Base-by-base conservation (phyloP, 2,329 filamentous ascomycete genomes). In the Dactylellina leptospora region DNA sequence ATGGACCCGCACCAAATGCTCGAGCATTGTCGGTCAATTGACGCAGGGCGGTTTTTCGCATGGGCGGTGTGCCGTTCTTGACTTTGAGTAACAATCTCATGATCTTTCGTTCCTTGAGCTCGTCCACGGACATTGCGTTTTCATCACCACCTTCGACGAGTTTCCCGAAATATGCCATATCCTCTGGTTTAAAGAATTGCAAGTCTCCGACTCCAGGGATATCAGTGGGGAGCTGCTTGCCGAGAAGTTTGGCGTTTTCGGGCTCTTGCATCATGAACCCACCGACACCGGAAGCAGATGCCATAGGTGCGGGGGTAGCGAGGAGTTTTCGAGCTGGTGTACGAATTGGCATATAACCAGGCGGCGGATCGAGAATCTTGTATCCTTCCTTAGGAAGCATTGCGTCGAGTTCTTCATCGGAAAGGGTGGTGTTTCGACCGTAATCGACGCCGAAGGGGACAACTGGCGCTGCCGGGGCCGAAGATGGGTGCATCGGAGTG, bases 201-300 rank as follows among this genome's bases (percentile, higher is more conserved):
- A 99, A 82, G 79, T 99, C 95, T 38, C 93, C 93, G 53, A 99
- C 92, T 38, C 95, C 95, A 2, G 95, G 93, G 36, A 99, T 97
- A 78, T 97, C 93, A 2, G 92, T 96, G 6, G 93, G 92, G 77
- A 97, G 87, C 76, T 96, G 91, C 81, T 96, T 96, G 75, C 92
- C 92, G 78, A 93, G 87, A 53, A 90, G 83, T 74, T 92, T 87
- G 70, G 88, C 87, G 78, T 90, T 92, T 76, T 96, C 92, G 6
- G 92, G 91, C 76, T 99, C 92, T 79, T 97, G 95, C 87, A 97
- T 96, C 89, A 96, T 95, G 82, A 97, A 99, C 1, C 95, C 95
- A 42, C 85, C 87, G 73, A 85, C 82, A 23, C 84, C 84, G 47
- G 86, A 87, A 22, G 90, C 84, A 56, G 81, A 82, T 48, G 80